Conservation (phyloP, 2,329 filamentous ascomycete genomes). For the Nothophaeocryptopus gaeumannii region DNA sequence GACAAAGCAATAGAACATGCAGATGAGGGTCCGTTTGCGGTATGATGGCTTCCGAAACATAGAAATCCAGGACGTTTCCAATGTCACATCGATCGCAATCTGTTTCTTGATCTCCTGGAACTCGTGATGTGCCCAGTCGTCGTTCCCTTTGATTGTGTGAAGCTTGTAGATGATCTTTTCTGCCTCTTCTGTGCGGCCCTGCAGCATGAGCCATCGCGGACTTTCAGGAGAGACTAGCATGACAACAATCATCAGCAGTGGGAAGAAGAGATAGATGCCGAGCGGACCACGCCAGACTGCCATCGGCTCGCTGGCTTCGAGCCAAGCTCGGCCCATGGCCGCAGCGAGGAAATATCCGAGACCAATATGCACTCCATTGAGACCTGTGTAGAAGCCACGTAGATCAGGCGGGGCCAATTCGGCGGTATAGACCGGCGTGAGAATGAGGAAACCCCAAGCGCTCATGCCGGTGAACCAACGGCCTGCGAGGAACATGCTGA, state of each 20-base stretch:
- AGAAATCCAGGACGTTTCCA: not conserved
- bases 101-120: constrained; percentile 41
- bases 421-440: not conserved
- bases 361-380: not conserved
- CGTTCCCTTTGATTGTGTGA: constrained; percentile 39
- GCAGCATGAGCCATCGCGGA: constrained; percentile 44
- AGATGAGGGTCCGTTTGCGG: constrained; percentile 4
- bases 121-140: constrained; percentile 31
- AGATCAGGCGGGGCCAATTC: not conserved
- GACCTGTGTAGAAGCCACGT: not conserved
- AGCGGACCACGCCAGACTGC: not conserved
- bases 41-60: constrained; percentile 7
- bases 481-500: constrained; percentile 1
- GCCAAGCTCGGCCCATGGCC: not conserved
- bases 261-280: not conserved
- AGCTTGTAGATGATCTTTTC: constrained; percentile 40
- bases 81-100: constrained; percentile 35
- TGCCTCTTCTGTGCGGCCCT: constrained; percentile 41
- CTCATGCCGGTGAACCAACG: not conserved
- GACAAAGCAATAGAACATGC: constrained; percentile 1
- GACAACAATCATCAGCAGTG: not conserved
- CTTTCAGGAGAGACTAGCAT: constrained; percentile 2
- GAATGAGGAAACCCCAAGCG: not conserved
- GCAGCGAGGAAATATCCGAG: not conserved
- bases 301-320: not conserved